These are phyloP conservation scores for Trametes coccinea DNA, from an alignment of 768 basidiomycete genomes.

Conservation along the genomic window DNA sequence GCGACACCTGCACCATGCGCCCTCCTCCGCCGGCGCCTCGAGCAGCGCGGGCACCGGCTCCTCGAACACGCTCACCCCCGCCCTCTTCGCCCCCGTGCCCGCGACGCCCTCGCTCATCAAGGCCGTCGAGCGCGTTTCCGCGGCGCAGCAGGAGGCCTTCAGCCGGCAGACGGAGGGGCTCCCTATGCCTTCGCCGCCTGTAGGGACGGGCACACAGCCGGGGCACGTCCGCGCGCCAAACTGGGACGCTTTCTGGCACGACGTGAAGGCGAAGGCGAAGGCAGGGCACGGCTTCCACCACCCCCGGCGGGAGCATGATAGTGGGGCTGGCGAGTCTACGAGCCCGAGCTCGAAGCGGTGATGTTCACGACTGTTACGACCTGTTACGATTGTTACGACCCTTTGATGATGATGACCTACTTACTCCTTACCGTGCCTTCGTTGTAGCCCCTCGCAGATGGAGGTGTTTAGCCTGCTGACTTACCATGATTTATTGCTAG, in stretches of 20 bases:
- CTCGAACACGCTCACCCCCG: constrained; percentile 21
- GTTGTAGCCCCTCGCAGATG: neutral
- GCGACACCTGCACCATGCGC: constrained; percentile 13
- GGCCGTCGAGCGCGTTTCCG: constrained; percentile 59
- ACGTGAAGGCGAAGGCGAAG: constrained; percentile 40
- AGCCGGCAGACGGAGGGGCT: constrained; percentile 21
- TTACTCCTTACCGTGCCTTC: too few relatives aligned
- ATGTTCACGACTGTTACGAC: constrained; percentile 12
- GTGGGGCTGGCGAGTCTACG: neutral
- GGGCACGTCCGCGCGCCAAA: constrained; percentile 21
- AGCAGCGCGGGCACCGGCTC: constrained; percentile 13
- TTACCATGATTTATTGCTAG: constrained; percentile 15
- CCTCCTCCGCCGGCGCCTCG: constrained; percentile 27
- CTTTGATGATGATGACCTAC: neutral
- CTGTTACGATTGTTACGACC: constrained; percentile 8
- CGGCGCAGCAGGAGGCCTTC: constrained; percentile 57
- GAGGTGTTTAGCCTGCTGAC: neutral
- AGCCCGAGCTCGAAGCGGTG: constrained; percentile 2
- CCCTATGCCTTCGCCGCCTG: neutral
- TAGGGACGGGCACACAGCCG: neutral
- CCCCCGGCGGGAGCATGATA: neutral
- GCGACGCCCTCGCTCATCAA: constrained; percentile 65
- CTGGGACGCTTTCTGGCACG: constrained; percentile 51
- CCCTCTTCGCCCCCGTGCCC: constrained; percentile 45
- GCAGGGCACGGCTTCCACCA: constrained; percentile 23